phyloP scores from a whole-genome alignment of 2,329 filamentous ascomycete genomes.

The Didymella segeticola region DNA sequence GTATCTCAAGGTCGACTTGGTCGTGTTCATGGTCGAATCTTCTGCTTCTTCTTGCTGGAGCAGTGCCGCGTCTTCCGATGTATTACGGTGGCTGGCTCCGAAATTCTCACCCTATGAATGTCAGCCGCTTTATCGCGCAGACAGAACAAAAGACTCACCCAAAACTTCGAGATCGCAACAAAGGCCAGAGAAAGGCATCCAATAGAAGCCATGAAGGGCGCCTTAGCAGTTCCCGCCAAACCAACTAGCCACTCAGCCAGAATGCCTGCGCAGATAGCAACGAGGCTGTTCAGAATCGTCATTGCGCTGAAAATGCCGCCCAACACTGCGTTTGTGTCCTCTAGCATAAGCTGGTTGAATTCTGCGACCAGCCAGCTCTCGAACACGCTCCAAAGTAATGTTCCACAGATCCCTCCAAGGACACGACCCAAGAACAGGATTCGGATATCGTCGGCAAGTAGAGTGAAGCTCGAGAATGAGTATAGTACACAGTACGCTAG shows the following conservation, averaged over 20 bases:
- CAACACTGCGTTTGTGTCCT: conserved; percentile 52
- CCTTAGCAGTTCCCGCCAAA: conserved; percentile 56
- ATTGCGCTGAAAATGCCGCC: conserved; percentile 63
- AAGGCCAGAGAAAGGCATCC: conserved; percentile 55
- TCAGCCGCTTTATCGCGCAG: conserved; percentile 12
- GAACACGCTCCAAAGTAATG: conserved; percentile 65
- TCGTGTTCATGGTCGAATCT: conserved; percentile 15
- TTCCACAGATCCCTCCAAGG: conserved; percentile 63
- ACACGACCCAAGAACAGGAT: conserved; percentile 61
- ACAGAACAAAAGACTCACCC: conserved; percentile 52
- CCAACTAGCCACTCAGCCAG: conserved; percentile 60
- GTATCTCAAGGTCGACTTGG: conserved; percentile 32
- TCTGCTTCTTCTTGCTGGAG: conserved; percentile 39
- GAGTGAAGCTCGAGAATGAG: conserved; percentile 60
- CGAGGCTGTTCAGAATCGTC: conserved; percentile 52
- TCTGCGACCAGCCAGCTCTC: conserved; percentile 69
- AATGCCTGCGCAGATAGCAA: conserved; percentile 63
- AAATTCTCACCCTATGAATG: conserved; percentile 58
- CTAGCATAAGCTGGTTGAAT: conserved; percentile 57
- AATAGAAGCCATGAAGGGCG: conserved; percentile 59
- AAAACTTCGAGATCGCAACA: conserved; percentile 56
- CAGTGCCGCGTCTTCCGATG: conserved; percentile 29
- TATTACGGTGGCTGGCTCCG: conserved; percentile 41
- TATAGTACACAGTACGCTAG: conserved; percentile 63
- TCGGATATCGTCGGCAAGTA: conserved; percentile 55